These are phyloP conservation scores for Capsicum baccatum DNA, from an alignment of 257 asterid species.

Conservation along the genomic window DNA sequence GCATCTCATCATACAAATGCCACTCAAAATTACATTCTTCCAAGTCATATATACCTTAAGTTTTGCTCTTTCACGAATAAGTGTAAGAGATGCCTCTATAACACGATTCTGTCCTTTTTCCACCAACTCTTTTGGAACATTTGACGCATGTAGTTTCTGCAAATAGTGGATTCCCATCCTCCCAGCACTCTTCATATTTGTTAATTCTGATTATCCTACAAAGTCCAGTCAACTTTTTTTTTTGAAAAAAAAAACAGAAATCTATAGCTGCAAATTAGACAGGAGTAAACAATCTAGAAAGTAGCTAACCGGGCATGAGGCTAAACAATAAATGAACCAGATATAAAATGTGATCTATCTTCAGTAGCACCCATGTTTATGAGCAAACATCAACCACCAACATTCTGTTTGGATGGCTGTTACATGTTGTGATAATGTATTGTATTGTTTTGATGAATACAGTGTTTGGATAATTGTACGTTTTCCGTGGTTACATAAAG, in stretches of 20 bases:
- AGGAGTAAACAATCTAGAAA: neutral
- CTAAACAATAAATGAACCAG: neutral
- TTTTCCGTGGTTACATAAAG: too few relatives aligned
- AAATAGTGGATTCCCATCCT: slow-evolving; percentile 81
- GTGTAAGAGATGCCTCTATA: slow-evolving; percentile 93
- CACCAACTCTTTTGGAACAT: slow-evolving; percentile 78
- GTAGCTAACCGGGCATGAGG: neutral
- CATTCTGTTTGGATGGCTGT: too few relatives aligned
- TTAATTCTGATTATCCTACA: slow-evolving; percentile 31
- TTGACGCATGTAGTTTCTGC: slow-evolving; percentile 77
- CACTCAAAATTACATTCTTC: neutral
- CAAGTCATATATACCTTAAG: slow-evolving; percentile 65
- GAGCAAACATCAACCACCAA: slow-evolving; percentile 14
- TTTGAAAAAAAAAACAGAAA: neutral
- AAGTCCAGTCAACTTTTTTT: neutral
- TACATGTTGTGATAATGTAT: too few relatives aligned
- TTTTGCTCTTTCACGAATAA: slow-evolving; percentile 96
- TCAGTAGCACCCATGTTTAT: neutral
- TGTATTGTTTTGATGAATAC: too few relatives aligned
- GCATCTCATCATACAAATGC: neutral
- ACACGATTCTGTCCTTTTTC: slow-evolving; percentile 98
- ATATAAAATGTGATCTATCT: neutral
- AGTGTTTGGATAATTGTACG: too few relatives aligned
- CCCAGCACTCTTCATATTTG: slow-evolving; percentile 64
- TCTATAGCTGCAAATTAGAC: neutral